These are phyloP conservation scores for Hymenotorrendiella dingleyae DNA, from an alignment of 2,329 filamentous ascomycete genomes.

Conservation along the genomic window DNA sequence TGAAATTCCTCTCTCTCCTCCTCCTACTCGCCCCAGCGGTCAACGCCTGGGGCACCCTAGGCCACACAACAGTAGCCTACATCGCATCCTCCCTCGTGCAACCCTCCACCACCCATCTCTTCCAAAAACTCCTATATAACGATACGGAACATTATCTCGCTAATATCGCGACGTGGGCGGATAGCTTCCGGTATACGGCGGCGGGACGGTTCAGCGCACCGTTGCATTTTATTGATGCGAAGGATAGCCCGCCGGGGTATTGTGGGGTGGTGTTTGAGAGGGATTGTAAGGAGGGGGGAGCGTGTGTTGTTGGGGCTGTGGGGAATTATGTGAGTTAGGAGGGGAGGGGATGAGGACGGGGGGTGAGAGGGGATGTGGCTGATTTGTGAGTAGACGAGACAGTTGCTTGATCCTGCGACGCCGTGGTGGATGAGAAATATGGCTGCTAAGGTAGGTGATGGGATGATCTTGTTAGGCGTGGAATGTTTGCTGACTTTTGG, in stretches of 20 bases:
- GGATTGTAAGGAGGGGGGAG: conserved; percentile 56
- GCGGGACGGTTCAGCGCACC: conserved; percentile 55
- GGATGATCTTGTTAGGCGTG: not conserved
- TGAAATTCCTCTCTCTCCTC: no score
- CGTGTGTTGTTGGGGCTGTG: conserved; percentile 50
- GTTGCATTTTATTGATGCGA: conserved; percentile 66
- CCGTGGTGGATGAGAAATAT: conserved; percentile 43
- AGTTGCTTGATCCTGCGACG: conserved; percentile 30
- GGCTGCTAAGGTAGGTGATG: conserved; percentile 52
- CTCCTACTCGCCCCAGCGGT: conserved; percentile 6
- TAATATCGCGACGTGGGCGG: conserved; percentile 60
- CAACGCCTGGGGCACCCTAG: conserved; percentile 39
- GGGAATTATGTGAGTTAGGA: conserved; percentile 26
- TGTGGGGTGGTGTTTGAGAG: conserved; percentile 54
- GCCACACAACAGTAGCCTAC: conserved; percentile 61
- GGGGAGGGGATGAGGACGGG: not conserved
- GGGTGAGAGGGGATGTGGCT: not conserved
- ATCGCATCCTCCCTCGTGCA: conserved; percentile 55
- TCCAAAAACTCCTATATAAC: conserved; percentile 52
- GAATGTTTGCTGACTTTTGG: conserved; percentile 10
- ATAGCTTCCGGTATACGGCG: conserved; percentile 55
- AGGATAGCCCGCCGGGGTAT: conserved; percentile 51
- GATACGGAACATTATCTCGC: conserved; percentile 53
- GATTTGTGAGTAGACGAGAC: conserved; percentile 18
- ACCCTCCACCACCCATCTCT: conserved; percentile 47